Base-by-base conservation (phyloP, 23 red algal genomes). In the Pyropia haitanensis region DNA sequence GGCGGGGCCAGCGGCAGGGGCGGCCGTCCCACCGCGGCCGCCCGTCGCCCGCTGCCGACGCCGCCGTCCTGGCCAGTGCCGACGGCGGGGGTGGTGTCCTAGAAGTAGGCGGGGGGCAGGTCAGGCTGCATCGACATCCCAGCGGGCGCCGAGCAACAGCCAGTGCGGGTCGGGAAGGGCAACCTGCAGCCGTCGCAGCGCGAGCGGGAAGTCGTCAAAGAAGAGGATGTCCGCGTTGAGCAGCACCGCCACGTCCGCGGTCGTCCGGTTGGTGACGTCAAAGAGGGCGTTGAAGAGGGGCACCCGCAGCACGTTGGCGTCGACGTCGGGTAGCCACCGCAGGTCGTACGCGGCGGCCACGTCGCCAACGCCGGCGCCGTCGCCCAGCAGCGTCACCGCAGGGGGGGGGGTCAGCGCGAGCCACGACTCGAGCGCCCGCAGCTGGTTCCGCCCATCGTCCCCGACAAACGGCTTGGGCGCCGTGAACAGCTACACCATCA, bases 381-480 rank as follows among this genome's bases (percentile, higher is more conserved):
- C 63, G 6, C 88, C 88, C 10, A 95, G 70, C 9, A 95, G 68
- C 0, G 79, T 85, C 4, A 95, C 56, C 17, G 25, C 18, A 13
- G 88, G 88, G 18, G 63, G 58, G 14, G 88, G 88, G 16, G 49
- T 57, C 33, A 95, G 77, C 1, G 73, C 64, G 28, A 87, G 51
- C 88, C 88, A 95, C 18, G 80, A 86, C 19, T 87, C 62, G 51
- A 95, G 63, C 13, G 88, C 88, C 5, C 80, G 60, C 24, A 85
- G 39, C 67, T 95, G 80, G 31, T 65, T 46, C 21, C 61, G 22
- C 5, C 31, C 56, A 54, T 95, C 88, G 17, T 62, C 44, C 20
- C 88, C 88, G 13, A 87, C 59, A 64, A 95, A 95, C 27, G 88
- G 88, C 49, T 95, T 95, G 24, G 88, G 88, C 31, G 88, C 80